These are phyloP conservation scores for Olyra latifolia DNA, from an alignment of 176 grass and related monocot species.

Conservation along the genomic window DNA sequence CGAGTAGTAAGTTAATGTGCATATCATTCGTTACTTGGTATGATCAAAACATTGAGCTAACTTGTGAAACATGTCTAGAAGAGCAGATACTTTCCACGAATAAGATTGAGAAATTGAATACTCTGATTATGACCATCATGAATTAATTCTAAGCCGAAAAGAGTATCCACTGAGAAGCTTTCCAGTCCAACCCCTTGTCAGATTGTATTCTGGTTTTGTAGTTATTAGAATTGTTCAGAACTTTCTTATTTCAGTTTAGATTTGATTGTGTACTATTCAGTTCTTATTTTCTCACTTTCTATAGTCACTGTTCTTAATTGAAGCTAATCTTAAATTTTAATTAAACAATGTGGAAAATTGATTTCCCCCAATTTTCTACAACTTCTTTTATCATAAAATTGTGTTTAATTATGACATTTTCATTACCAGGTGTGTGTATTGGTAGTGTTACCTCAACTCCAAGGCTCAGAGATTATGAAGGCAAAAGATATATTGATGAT, in stretches of 20 bases:
- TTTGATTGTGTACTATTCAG: not conserved
- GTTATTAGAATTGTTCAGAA: not conserved
- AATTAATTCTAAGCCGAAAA: not conserved
- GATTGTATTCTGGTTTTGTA: not conserved
- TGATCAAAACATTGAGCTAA: not conserved
- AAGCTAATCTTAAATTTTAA: constrained; percentile 3
- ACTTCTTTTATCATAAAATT: not conserved
- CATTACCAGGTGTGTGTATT: constrained; percentile 68
- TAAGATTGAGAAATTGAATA: not conserved
- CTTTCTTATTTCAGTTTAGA: constrained; percentile 22
- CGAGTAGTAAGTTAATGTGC: not conserved
- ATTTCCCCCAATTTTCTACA: not conserved
- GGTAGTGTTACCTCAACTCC: constrained; percentile 62
- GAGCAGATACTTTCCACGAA: not conserved
- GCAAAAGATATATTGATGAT: constrained; percentile 71
- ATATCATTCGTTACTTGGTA: constrained; percentile 4
- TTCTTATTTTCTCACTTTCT: not conserved
- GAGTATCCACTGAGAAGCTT: not conserved
- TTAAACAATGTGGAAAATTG: not conserved
- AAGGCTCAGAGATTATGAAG: constrained; percentile 51
- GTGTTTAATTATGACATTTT: constrained; percentile 14
- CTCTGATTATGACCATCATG: not conserved
- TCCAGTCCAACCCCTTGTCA: not conserved
- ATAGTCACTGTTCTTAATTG: not conserved
- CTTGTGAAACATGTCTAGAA: not conserved